Evolutionary conservation across 306 rosid species (phyloP), one percentile per base, ranked within the genome.

Genomic region (Ochetophila trinervis): DNA sequence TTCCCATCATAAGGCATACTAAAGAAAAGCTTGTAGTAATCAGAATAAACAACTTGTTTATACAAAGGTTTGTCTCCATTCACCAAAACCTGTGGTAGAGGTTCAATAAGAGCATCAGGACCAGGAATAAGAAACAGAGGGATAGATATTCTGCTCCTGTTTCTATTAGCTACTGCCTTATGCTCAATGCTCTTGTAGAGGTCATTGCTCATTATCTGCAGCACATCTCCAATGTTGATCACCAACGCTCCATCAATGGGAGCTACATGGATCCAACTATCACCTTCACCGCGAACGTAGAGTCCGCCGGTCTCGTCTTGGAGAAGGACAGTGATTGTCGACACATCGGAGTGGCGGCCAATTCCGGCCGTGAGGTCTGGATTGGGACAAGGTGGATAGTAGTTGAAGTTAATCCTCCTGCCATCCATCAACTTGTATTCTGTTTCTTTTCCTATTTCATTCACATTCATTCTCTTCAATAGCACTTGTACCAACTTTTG

Each of bases 201-300:
- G 30, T 24, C 74, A 66, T 77, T 83, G 64, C 83, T 79, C 71
- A 83, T 60, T 60, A 83, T 75, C 65, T 80, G 81, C 5, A 84
- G 49, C 57, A 74, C 68, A 57, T 82, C 83, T 16, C 86, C 83
- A n/a, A 74, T 49, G 62, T 74, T 74, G 73, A 74, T 65, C 9
- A 81, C 70, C 30, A 82, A 20, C 22, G 85, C 85, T 6, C 79
- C 85, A 13, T 63, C 60, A 49, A 74, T 55, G 14, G 77, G 79
- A 13, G 79, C 66, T 4, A 84, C 73, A 60, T 50, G 34, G 42
- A 80, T 65, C 85, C 83, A 57, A 2, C 60, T 75, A 10, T 78
- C 74, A 22, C 73, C 68, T 59, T 56, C 76, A 19, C 30, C 71
- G 62, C 72, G 71, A 53, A 75, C 83, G 14, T 74, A 78, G 44